Base-by-base conservation (phyloP, 2,329 filamentous ascomycete genomes). In the Colletotrichum lindemuthianum region DNA sequence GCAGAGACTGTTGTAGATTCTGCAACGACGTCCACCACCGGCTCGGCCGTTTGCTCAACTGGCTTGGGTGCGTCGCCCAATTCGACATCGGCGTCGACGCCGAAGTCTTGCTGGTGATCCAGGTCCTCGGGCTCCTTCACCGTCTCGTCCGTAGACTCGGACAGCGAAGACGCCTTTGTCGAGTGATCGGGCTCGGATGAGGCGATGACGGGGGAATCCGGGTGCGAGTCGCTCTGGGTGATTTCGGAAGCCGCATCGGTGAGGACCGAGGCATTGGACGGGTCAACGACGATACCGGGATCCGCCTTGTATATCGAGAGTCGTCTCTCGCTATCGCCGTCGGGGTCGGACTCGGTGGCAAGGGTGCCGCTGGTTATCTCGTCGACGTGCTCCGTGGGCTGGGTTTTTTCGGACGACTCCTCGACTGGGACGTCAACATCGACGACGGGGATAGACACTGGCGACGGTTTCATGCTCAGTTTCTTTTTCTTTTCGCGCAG, bases 401-500 rank as follows among this genome's bases (percentile, higher is more conserved):
- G 64, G 68, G 66, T 58, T 69, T 61, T 65, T 40, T 60, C 67
- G 24, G 24, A 37, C 8, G 52, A 15, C 40, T 56, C 66, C 54
- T 70, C 69, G 24, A 71, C 68, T 12, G 70, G 60, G 11, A 69
- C 66, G 41, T 76, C 74, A 16, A 70, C 64, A 34, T 76, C 74
- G 13, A 70, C 66, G 8, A 59, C 66, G 37, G 73, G 70, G 10
- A 72, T 68, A 6, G 71, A 59, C 12, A 24, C 24, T 24, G 24
- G 24, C 24, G 72, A 43, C n/a, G 73, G 67, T 43, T 74, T 73
- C 47, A 72, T 68, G 63, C 69, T 76, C 72, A 75, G 75, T 77
- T 78, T 80, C 74, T 80, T 88, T 76, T 93, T 93, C 78, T 91
- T 93, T 77, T 96, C 96, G 56, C 95, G 87, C 70, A 97, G 78